phyloP scores from a whole-genome alignment of 192 early-diverging fungal species.

The Coemansia sp. region DNA sequence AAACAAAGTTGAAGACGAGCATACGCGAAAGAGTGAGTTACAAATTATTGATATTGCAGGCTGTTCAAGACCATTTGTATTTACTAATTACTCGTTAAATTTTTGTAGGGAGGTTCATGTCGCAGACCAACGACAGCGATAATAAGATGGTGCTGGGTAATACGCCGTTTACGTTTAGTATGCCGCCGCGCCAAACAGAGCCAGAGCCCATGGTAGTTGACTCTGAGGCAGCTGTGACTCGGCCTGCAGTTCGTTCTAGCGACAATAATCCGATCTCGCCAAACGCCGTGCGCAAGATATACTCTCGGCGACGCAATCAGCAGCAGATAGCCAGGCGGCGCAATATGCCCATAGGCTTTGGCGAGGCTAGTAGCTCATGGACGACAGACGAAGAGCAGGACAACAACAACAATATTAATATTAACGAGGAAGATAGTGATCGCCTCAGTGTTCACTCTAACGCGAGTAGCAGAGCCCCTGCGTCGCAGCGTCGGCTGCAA shows the following conservation, averaged over 20 bases:
- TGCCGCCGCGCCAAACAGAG: slow-evolving; percentile 15
- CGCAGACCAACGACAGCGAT: not conserved
- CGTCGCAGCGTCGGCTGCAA: not conserved
- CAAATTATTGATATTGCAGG: too few species aligned
- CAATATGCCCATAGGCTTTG: slow-evolving; percentile 10
- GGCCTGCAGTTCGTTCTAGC: not conserved
- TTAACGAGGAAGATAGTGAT: not conserved
- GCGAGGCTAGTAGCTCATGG: slow-evolving; percentile 25
- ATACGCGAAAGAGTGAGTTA: slow-evolving; percentile 28
- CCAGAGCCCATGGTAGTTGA: slow-evolving; percentile 21
- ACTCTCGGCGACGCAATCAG: slow-evolving; percentile 18
- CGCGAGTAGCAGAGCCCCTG: not conserved
- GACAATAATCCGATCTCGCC: slow-evolving; percentile 42
- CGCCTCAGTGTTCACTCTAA: not conserved
- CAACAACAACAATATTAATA: too few species aligned
- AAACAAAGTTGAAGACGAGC: slow-evolving; percentile 17
- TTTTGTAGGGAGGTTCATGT: slow-evolving; percentile 20
- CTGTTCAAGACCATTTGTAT: not conserved
- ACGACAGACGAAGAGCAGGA: slow-evolving; percentile 11
- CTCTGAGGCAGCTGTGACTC: slow-evolving; percentile 12
- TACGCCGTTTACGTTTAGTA: slow-evolving; percentile 44
- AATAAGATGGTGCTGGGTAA: slow-evolving; percentile 16
- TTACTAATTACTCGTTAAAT: not conserved
- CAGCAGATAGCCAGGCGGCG: not conserved
- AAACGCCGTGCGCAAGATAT: slow-evolving; percentile 27